Conservation (phyloP, 2,329 filamentous ascomycete genomes). For the Dothideomycetes sp. region DNA sequence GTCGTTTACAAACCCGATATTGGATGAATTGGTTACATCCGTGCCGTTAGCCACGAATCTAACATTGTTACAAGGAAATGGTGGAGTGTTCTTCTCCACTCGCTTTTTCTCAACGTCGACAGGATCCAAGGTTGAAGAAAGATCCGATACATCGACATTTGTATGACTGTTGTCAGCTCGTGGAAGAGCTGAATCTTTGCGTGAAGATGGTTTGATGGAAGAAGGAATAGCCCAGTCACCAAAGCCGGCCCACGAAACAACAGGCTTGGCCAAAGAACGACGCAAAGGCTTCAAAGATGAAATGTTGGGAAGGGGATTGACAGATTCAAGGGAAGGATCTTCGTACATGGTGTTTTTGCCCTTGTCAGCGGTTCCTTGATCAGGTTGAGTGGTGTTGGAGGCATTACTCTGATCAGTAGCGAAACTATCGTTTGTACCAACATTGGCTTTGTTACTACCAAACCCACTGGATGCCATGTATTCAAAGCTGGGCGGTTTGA, state of each 20-base stretch:
- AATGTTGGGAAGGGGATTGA: too few relatives aligned
- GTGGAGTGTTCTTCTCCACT: too few relatives aligned
- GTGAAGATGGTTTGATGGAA: not conserved
- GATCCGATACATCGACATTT: not conserved
- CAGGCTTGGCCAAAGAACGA: not conserved
- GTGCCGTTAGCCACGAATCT: too few relatives aligned
- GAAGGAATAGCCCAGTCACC: not conserved
- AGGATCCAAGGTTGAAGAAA: too few relatives aligned
- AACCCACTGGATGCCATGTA: too few relatives aligned
- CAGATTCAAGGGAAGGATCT: conserved; percentile 1
- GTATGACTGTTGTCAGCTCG: not conserved
- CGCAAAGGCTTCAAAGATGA: too few relatives aligned
- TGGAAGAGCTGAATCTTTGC: not conserved
- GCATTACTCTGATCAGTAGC: conserved; percentile 1
- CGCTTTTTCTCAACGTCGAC: too few relatives aligned
- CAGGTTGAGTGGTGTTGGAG: not conserved
- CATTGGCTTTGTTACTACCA: conserved; percentile 1
- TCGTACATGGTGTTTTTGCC: conserved; percentile 9
- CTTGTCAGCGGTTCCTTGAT: conserved; percentile 3
- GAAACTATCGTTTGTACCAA: not conserved
- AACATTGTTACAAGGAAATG: too few relatives aligned
- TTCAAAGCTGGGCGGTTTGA: conserved; percentile 2
- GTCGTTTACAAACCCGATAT: too few relatives aligned
- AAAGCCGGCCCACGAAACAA: not conserved
- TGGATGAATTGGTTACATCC: too few relatives aligned